Evolutionary conservation across 371 early-diverging fungal genomes (phyloP), one percentile per base, ranked within the genome.

Genomic region (Mortierella sp.): DNA sequence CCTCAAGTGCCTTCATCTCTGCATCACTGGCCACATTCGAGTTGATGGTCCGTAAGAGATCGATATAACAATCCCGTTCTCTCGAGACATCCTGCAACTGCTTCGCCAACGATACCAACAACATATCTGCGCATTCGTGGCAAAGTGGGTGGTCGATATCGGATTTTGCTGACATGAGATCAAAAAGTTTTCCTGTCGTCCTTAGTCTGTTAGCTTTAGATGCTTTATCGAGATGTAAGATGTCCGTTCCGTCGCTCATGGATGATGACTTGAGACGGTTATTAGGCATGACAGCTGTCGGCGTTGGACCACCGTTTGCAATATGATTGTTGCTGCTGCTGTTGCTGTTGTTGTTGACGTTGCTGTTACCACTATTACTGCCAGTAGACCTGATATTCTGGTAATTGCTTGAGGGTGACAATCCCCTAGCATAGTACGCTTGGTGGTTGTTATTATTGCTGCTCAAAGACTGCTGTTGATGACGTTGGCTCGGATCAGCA

Each of bases 101-200:
- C 53, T 87, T 87, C 52, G 90, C 89, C 55, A 97, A 79, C 27
- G 80, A 80, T 37, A 91, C 87, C 39, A 89, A 54, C 50, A 95
- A 64, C 72, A 91, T 85, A 54, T 95, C 95, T 1, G 93, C 91
- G 62, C 97, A 97, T 50, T 93, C 94, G 56, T 91, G 89, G 73
- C 97, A 97, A 76, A 96, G 84, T 12, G 95, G 95, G 60, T 96
- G 96, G 62, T 92, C 90, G 4, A 90, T 85, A 41, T 89, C 87
- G 4, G 92, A 87, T 61, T 85, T 84, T 4, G 86, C 84, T 0
- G 90, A 89, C 82, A 92, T 87, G 56, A 92, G 58, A 48, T 90
- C 89, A 79, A 92, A 92, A 21, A 93, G 69, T 24, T 87, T 84
- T 49, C 81, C 86, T 4, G 90, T 88, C 0, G 90, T 86, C 57